Conservation (phyloP, 306 rosid genomes). For the Cucumis melo region DNA sequence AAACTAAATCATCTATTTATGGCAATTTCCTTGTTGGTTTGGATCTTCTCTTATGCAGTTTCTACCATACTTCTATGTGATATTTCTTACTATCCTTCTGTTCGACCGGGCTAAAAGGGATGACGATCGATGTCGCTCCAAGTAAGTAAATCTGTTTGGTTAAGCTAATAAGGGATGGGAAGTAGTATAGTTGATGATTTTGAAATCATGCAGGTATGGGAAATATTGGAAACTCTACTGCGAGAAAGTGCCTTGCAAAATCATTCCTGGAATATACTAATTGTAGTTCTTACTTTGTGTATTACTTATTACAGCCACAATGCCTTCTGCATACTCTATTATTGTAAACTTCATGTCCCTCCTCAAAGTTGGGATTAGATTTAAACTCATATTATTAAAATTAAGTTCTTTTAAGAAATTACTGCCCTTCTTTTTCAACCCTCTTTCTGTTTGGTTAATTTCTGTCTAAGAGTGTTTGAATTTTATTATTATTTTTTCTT, state of each 20-base stretch:
- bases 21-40: not conserved
- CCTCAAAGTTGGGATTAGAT: not conserved
- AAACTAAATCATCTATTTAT: not conserved
- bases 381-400: not conserved
- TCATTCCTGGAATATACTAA: slow-evolving; percentile 78
- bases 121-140: slow-evolving; percentile 82
- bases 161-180: not conserved
- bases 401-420: not conserved
- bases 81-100: slow-evolving; percentile 81
- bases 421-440: too few relatives aligned
- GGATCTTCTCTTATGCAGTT: slow-evolving; percentile 36
- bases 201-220: slow-evolving; percentile 59
- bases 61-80: slow-evolving; percentile 85
- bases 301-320: not conserved
- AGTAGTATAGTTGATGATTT: not conserved
- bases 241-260: slow-evolving; percentile 59
- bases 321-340: not conserved
- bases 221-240: slow-evolving; percentile 84
- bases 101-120: slow-evolving; percentile 94
- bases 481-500: too few relatives aligned
- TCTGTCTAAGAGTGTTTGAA: too few relatives aligned
- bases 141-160: slow-evolving; percentile 41
- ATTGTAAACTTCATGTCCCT: not conserved
- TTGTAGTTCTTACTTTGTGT: not conserved
- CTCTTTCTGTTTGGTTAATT: too few relatives aligned